Evolutionary conservation across 2,329 filamentous ascomycete species (phyloP).

Genomic region (Cucurbitaria berberidis): DNA sequence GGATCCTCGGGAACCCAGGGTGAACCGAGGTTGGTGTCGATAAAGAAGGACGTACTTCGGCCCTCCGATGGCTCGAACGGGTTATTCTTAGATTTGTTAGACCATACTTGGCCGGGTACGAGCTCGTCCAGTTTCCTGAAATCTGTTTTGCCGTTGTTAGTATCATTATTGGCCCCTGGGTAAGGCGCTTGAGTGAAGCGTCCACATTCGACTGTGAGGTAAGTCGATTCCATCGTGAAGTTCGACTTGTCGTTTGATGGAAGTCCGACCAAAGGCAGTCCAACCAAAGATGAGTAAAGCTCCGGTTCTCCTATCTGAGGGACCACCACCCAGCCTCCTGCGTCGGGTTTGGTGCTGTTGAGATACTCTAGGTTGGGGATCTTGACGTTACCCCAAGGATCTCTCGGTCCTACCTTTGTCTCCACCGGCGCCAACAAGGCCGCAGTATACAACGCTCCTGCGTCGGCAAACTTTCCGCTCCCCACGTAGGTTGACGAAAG

Average conservation of each 20-base stretch:
- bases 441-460: conserved; percentile 32
- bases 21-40: conserved; percentile 26
- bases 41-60: conserved; percentile 25
- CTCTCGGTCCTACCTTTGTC: conserved; percentile 31
- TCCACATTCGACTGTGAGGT: conserved; percentile 26
- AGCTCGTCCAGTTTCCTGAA: conserved; percentile 24
- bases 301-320: conserved; percentile 22
- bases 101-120: conserved; percentile 26
- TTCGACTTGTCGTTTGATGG: conserved; percentile 4
- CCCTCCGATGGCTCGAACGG: conserved; percentile 16
- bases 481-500: conserved; percentile 18
- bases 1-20: conserved; percentile 1
- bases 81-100: conserved; percentile 18
- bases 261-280: conserved; percentile 35
- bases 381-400: conserved; percentile 47
- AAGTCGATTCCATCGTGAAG: conserved; percentile 31
- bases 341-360: conserved; percentile 8
- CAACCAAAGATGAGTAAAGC: conserved; percentile 37
- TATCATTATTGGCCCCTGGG: neutral
- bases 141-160: conserved; percentile 6
- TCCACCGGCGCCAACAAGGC: conserved; percentile 29
- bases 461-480: conserved; percentile 26
- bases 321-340: conserved; percentile 32
- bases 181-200: conserved; percentile 17
- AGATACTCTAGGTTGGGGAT: conserved; percentile 32